phyloP scores from a whole-genome alignment of 2,329 filamentous ascomycete genomes.

The Teratosphaeria pseudoeucalypti region DNA sequence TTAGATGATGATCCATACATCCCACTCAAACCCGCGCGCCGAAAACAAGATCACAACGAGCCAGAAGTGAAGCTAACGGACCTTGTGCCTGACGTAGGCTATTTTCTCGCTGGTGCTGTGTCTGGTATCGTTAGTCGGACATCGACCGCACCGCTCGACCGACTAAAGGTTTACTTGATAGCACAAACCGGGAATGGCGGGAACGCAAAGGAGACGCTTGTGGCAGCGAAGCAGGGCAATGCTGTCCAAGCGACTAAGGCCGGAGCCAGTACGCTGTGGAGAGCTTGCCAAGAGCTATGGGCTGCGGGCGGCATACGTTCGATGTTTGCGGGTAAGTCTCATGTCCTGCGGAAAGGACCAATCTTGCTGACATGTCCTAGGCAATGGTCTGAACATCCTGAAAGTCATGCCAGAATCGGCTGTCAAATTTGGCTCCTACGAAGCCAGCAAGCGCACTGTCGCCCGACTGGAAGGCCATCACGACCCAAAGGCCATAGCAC shows the following conservation, averaged over 20 bases:
- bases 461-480: conserved; percentile 80
- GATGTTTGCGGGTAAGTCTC: conserved; percentile 73
- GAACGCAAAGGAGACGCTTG: conserved; percentile 47
- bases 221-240: conserved; percentile 60
- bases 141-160: conserved; percentile 89
- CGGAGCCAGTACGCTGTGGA: conserved; percentile 57
- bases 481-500: conserved; percentile 67
- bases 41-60: conserved; percentile 16
- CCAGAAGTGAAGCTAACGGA: conserved; percentile 40
- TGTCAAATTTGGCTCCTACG: conserved; percentile 96
- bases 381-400: conserved; percentile 89
- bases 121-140: conserved; percentile 92
- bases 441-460: conserved; percentile 82
- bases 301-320: conserved; percentile 75
- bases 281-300: conserved; percentile 71
- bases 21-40: conserved; percentile 24
- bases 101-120: conserved; percentile 90
- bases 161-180: conserved; percentile 93
- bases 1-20: conserved; percentile 23
- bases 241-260: conserved; percentile 54
- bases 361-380: conserved; percentile 36
- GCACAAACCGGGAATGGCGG: conserved; percentile 57
- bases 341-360: not conserved
- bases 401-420: conserved; percentile 99
- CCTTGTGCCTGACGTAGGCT: conserved; percentile 77